Base-by-base conservation (phyloP, 495 filamentous ascomycete genomes). In the Annulohypoxylon maeteangense region DNA sequence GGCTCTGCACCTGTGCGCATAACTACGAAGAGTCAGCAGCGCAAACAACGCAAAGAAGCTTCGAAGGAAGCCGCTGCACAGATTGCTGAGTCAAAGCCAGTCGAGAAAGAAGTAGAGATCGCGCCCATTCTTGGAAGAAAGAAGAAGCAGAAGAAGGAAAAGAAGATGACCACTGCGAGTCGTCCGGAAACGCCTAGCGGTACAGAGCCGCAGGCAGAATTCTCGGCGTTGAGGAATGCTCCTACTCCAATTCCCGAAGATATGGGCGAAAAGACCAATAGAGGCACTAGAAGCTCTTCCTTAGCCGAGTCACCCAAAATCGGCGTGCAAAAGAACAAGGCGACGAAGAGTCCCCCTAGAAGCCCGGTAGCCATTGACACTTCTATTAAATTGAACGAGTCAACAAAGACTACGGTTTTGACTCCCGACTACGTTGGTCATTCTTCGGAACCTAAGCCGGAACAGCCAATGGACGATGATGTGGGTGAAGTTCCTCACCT, bases 21-120 rank as follows among this genome's bases (percentile, higher is more conserved):
- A n/a, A 92, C 92, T 73, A 94, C 93, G 14, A 99, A 98, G 84
- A 95, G 89, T 70, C 93, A 96, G 74, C 85, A 89, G 67, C 96
- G 95, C 78, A 98, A 97, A 78, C 92, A 97, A 71, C 84, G 93
- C 48, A 90, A 92, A 76, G 89, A 91, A 72, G 85, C 82, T 32
- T 84, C 88, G 70, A 91, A 92, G 66, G 87, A 89, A 61, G 83
- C 85, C 20, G 75, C 81, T 7, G 79, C 83, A 12, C 72, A 79
- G 47, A 82, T 90, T 63, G 78, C 84, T 5, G 81, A 84, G 42
- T 74, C 80, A 11, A 85, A 88, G 65, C 90, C 93, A 67, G 79
- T 83, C 4, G 84, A 87, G 54, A 65, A 79, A 22, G 80, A 85
- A 32, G 87, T 90, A 42, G 92, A 95, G 70, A 86, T 87, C 48